Evolutionary conservation across 2,329 filamentous ascomycete species (phyloP), one percentile per base, ranked within the genome.

Genomic region (Amauroascus niger): DNA sequence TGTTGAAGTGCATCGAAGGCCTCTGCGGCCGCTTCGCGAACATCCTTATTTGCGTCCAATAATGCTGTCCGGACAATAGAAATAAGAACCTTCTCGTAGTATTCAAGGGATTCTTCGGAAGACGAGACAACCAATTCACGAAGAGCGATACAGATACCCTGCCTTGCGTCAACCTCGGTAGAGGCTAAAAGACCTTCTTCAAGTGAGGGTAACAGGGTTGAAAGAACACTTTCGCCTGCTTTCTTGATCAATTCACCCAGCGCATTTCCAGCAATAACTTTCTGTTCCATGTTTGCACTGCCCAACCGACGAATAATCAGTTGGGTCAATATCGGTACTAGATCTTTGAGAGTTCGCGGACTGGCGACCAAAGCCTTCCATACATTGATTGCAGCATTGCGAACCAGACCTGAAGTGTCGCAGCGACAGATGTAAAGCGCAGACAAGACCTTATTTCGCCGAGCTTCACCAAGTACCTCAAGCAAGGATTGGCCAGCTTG

Each of bases 341-440:
- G 81, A 67, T 98, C 93, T 74, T 95, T 95, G 64, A 98, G 82
- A 13, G 87, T 96, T 61, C 84, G 84, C 30, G 93, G 93, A 56
- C 86, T 91, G 55, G 91, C 87, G 45, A 98, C 93, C 64, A 97
- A 77, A 56, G 90, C 90, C 74, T 98, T 98, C 93, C 93, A 98
- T 46, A 98, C 91, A 61, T 82, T 81, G 65, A 97, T 84, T 30
- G 94, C 90, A 40, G 91, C 91, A 47, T 86, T 83, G 56, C 91
- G 88, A 53, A 98, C 93, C 54, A 94, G 78, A 51, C 86, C 87
- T 56, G 93, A 90, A 30, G 94, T 98, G 76, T 98, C 93, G 74
- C 89, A 95, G 58, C 94, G 87, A 72, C 93, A 97, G 60, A 98
- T 94, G 68, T 97, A 98, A 48, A 98, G 78, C 5, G 91, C 88